Percentiles rank a stretch among this genome's conserved stretches.
phyloP scores from a whole-genome alignment of 2,329 filamentous ascomycete genomes.

The Aspergillus ruber region DNA sequence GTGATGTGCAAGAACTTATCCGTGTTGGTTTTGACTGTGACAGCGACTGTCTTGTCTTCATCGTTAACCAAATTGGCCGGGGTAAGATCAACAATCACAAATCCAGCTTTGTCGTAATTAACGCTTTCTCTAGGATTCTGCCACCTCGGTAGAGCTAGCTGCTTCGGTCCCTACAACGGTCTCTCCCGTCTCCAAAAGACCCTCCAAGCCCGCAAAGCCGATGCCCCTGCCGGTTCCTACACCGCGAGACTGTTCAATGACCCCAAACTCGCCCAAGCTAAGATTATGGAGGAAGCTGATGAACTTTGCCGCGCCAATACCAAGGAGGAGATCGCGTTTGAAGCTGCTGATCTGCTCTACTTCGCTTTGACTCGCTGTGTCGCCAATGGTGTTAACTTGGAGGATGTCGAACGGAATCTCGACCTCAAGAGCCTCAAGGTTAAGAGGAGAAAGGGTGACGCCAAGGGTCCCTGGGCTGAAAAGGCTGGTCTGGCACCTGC shows the following conservation, averaged over 20 bases:
- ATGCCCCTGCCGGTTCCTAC: constrained; percentile 84
- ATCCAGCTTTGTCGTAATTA: constrained; percentile 6
- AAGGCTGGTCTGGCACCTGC: constrained; percentile 65
- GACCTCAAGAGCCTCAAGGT: constrained; percentile 95
- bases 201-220: constrained; percentile 69
- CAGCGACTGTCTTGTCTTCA: constrained; percentile 82
- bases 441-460: constrained; percentile 85
- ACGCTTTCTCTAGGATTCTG: constrained; percentile 61
- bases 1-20: constrained; percentile 85
- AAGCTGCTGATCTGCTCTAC: constrained; percentile 92
- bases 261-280: constrained; percentile 78
- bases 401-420: constrained; percentile 85
- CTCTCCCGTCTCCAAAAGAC: constrained; percentile 83
- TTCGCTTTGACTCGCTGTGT: constrained; percentile 90
- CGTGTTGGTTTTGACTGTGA: constrained; percentile 86
- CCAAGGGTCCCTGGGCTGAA: constrained; percentile 85
- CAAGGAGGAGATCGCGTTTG: constrained; percentile 80
- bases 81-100: constrained; percentile 34
- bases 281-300: constrained; percentile 97
- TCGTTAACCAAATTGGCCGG: constrained; percentile 80
- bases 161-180: constrained; percentile 79
- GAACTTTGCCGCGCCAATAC: constrained; percentile 84
- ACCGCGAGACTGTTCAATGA: constrained; percentile 90
- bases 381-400: constrained; percentile 72
- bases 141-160: constrained; percentile 84